Base-by-base conservation (phyloP, 495 filamentous ascomycete species). In the Aeminium ludgeri region DNA sequence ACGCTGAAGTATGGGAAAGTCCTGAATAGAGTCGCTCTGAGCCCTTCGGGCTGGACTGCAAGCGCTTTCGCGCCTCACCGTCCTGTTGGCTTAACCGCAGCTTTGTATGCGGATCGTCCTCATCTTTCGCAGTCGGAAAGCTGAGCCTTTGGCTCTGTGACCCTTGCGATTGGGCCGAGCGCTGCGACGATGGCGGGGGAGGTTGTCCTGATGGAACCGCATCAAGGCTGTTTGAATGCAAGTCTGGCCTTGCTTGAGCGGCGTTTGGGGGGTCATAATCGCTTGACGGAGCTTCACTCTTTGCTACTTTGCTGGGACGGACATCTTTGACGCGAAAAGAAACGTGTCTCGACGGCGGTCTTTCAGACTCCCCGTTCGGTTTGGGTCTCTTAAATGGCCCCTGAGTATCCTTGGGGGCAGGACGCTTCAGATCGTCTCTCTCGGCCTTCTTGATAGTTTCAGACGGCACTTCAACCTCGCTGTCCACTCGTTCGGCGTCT, bases 121-220 rank as follows among this genome's bases (percentile, higher is more conserved):
- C 70, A 44, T 89, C 71, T 57, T 93, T 93, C 12, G 91, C 82
- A 8, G 87, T 72, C 1, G 80, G 70, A 49, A 83, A 92, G 12
- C 63, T 64, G 17, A 83, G 65, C 1, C 53, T 57, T n/a, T 61
- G 60, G 13, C 23, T 51, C 36, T 47, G 48, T 6, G 44, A 41
- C 10, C 17, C 12, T 40, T 59, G 59, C 13, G 56, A 58, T 38
- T 56, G 29, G 16, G 44, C 40, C 10, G 43, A 55, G 19, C 48
- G 43, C 43, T 54, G 20, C 16, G 42, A 36, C 13, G 46, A 43
- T 19, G 38, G 10, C 8, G 40, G 28, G 2, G 42, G 23, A 25
- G 8, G 23, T 27, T 46, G 47, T 29, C 20, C 36, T n/a, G 37
- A 46, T 17, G 30, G 30, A 15, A 40, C 23, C 29, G 30, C 43